Evolutionary conservation across 192 early-diverging fungal species (phyloP), one percentile per base, ranked within the genome.

Genomic region (Backusella tuberculispora): DNA sequence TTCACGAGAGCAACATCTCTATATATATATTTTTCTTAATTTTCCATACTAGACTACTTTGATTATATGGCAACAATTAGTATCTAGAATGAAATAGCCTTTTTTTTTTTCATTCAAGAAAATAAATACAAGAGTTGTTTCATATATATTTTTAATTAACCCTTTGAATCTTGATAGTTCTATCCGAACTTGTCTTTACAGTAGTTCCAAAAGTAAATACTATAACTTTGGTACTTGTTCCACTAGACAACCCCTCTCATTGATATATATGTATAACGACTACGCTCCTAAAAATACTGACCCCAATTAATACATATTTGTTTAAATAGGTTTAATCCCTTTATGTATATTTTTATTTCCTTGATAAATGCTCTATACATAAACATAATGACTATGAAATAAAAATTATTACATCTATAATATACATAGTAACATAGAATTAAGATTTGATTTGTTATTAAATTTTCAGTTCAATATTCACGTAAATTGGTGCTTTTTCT

Each of bases 111-210:
- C n/a, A 19, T 17, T 53, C n/a, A 53, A 21, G 8, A 53, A 53
- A 43, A 9, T 43, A 43, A 9, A 43, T 9, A 43, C 10, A 43
- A 43, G 2, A 19, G 50, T 53, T 53, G 50, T 21, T 53, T 53
- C n/a, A 53, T 17, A 53, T 53, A 8, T 19, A 53, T 17, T 53
- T 53, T 53, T 53, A 53, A 53, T 53, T 53, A 53, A 53, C 50
- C 19, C 50, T 53, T 53, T 19, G 50, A 19, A 19, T 53, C 5
- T 53, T 53, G 50, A 0, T 53, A 9, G n/a, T 53, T 53, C 50
- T 53, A 19, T 53, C 48, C 29, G 29, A 2, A 34, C 29, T 34
- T 34, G 29, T 53, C 19, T 53, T 53, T 53, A 53, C 29, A 34
- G 29, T 34, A 2, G 29, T 53, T 9, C n/a, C 19, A 53, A n/a